phyloP scores from a whole-genome alignment of 257 asterid genomes.

The Solanum appendiculatum region DNA sequence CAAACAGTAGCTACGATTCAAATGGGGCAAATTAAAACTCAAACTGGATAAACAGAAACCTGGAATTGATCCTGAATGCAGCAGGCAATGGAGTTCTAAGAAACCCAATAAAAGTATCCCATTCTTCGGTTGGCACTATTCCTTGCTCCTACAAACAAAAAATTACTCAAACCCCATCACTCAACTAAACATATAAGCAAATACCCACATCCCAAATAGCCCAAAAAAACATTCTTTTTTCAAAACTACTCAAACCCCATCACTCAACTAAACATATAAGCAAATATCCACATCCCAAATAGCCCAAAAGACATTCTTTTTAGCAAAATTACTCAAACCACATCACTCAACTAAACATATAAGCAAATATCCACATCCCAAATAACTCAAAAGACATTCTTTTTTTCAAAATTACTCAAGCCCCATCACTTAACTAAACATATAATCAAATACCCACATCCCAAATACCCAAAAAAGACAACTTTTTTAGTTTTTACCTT shows the following conservation, averaged over 20 bases:
- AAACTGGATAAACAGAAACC: constrained; percentile 22
- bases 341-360: background rate
- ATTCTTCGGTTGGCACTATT: constrained; percentile 62
- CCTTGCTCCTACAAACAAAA: constrained; percentile 53
- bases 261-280: background rate
- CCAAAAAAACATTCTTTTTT: background rate
- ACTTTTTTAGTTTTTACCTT: background rate
- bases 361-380: background rate
- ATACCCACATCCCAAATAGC: background rate
- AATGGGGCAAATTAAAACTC: background rate
- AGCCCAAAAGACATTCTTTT: no score
- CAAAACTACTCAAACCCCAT: background rate
- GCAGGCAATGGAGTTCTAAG: constrained; percentile 73
- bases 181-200: background rate
- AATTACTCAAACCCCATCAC: background rate
- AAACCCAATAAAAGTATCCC: constrained; percentile 65
- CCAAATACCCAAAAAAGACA: background rate
- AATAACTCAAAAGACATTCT: background rate
- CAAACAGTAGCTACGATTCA: background rate
- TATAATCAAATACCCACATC: background rate
- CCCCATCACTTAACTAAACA: background rate
- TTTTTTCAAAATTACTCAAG: background rate
- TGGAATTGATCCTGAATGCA: constrained; percentile 90
- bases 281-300: background rate
- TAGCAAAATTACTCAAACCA: background rate